These are phyloP conservation scores for Neonectria faginata DNA, from an alignment of 2,329 filamentous ascomycete species.

Conservation along the genomic window DNA sequence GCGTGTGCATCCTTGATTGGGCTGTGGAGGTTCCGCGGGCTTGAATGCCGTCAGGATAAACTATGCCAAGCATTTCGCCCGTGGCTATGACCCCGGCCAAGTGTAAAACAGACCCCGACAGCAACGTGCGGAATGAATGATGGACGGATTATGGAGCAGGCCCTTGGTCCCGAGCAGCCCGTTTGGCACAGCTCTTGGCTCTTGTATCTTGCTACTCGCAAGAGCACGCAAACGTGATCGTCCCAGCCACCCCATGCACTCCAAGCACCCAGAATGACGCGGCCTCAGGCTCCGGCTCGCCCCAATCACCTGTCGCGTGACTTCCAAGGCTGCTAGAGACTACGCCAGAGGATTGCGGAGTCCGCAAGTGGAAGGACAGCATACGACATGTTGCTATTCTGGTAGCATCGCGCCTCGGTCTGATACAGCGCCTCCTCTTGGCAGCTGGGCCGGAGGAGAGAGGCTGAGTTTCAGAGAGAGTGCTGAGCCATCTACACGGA, in stretches of 20 bases:
- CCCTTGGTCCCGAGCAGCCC: background rate
- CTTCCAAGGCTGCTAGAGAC: background rate
- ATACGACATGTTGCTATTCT: constrained; percentile 43
- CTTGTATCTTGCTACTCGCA: background rate
- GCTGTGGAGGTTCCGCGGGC: background rate
- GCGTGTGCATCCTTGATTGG: constrained; percentile 28
- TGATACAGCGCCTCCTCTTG: constrained; percentile 7
- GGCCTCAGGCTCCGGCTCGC: background rate
- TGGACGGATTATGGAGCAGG: background rate
- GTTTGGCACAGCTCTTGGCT: background rate
- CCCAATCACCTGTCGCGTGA: constrained; percentile 8
- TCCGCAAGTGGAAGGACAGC: background rate
- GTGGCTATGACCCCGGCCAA: constrained; percentile 1
- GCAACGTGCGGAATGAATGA: background rate
- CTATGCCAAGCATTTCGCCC: constrained; percentile 21
- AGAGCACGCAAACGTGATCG: background rate
- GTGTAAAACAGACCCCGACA: constrained; percentile 2
- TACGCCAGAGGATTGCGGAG: background rate
- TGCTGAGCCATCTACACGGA: background rate
- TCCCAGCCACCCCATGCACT: background rate
- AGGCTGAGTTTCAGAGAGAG: constrained; percentile 28
- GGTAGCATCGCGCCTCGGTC: constrained; percentile 1
- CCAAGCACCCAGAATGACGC: background rate
- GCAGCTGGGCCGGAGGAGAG: constrained; percentile 14
- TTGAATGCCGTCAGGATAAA: constrained; percentile 20